These are phyloP conservation scores for Arachnopeziza araneosa DNA, from an alignment of 2,329 filamentous ascomycete genomes.

Conservation along the genomic window DNA sequence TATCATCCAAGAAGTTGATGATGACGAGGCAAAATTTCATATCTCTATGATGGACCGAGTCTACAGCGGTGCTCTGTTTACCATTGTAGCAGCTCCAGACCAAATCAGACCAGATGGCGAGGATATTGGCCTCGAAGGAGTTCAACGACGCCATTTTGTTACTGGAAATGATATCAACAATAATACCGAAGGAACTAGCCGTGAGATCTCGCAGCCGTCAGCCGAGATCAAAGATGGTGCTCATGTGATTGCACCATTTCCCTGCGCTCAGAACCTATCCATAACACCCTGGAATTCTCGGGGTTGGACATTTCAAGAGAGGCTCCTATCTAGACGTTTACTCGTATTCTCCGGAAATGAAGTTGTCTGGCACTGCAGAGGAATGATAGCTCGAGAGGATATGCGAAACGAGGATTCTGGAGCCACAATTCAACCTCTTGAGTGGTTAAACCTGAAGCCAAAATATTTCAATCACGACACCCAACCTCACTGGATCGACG, in stretches of 20 bases:
- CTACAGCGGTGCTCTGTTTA: constrained; percentile 3
- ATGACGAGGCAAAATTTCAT: constrained; percentile 1
- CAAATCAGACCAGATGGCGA: background rate
- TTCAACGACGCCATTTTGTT: constrained; percentile 1
- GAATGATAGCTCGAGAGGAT: constrained; percentile 3
- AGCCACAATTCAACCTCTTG: background rate
- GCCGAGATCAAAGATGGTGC: constrained; percentile 1
- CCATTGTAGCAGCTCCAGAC: constrained; percentile 1
- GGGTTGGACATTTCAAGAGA: background rate
- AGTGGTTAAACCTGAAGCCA: background rate
- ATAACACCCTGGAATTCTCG: background rate
- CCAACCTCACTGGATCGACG: constrained; percentile 1
- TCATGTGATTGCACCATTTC: constrained; percentile 1
- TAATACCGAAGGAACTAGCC: background rate
- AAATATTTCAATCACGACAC: constrained; percentile 1
- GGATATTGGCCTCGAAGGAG: constrained; percentile 1
- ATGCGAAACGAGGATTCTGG: constrained; percentile 1
- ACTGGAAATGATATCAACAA: background rate
- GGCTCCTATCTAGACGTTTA: background rate
- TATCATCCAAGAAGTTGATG: constrained; percentile 2
- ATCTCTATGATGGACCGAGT: constrained; percentile 3
- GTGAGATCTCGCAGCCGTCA: constrained; percentile 1
- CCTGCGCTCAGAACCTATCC: background rate
- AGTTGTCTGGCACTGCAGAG: constrained; percentile 4
- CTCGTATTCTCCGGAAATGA: background rate